A percentile compares a stretch with the other conserved stretches of the same genome.
Conservation (phyloP, 371 early-diverging fungal genomes). For the Massospora cicadina region DNA sequence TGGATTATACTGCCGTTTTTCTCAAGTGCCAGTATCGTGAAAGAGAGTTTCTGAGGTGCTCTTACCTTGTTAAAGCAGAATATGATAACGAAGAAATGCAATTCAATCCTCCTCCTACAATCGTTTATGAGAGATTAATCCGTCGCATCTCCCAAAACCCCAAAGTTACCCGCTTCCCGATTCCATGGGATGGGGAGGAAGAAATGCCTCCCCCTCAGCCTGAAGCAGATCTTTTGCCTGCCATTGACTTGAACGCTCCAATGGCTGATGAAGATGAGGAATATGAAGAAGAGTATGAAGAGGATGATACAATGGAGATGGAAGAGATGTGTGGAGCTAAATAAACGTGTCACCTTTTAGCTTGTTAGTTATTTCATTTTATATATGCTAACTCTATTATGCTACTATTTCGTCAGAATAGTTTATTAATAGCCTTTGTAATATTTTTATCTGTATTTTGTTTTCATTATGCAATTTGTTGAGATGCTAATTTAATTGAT, state of each 20-base stretch:
- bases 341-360: not conserved
- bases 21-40: conserved; percentile 75
- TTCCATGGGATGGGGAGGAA: conserved; percentile 31
- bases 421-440: too few species aligned
- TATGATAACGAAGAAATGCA: conserved; percentile 57
- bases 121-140: conserved; percentile 47
- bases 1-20: conserved; percentile 79
- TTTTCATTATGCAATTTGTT: too few species aligned
- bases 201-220: conserved; percentile 10
- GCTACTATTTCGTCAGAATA: too few species aligned
- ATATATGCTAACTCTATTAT: too few species aligned
- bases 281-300: conserved; percentile 9
- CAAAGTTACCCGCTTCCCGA: conserved; percentile 70
- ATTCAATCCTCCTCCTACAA: conserved; percentile 39
- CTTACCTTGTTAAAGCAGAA: conserved; percentile 91
- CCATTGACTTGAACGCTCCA: not conserved
- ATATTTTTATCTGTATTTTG: too few species aligned
- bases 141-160: conserved; percentile 88
- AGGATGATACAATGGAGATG: conserved; percentile 3
- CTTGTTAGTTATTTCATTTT: too few species aligned
- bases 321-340: conserved; percentile 4
- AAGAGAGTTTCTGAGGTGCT: conserved; percentile 86
- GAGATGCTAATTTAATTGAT: too few species aligned
- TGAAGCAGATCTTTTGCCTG: conserved; percentile 7
- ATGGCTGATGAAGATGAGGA: not conserved